Evolutionary conservation across 1,284 basidiomycete species (phyloP).

Genomic region (Ceratobasidium sp.): DNA sequence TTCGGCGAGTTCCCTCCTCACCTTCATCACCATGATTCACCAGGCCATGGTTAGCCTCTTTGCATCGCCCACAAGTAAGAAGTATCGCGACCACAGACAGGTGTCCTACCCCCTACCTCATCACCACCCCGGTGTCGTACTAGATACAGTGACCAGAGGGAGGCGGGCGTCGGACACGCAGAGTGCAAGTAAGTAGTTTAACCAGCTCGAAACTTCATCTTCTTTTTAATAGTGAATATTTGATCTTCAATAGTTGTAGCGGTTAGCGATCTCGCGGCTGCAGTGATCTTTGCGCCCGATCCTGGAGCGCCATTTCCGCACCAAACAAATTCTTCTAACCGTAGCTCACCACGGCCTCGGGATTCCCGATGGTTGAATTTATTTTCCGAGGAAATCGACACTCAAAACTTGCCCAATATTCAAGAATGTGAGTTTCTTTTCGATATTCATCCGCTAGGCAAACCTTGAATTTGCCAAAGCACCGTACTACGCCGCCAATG

Average conservation of each 20-base stretch:
- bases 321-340: neutral
- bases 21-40: neutral
- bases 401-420: neutral
- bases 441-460: neutral
- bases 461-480: neutral
- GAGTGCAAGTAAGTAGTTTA: neutral
- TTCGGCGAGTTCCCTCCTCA: neutral
- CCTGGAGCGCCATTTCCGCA: neutral
- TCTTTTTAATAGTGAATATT: neutral
- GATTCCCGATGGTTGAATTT: neutral
- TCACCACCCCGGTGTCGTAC: neutral
- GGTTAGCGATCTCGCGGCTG: neutral
- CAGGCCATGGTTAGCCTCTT: neutral
- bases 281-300: neutral
- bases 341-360: neutral
- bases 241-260: neutral
- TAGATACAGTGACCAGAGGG: neutral
- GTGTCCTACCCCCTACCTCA: neutral
- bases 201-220: neutral
- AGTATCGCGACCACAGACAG: neutral
- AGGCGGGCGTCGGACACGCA: neutral
- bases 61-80: neutral
- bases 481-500: neutral
- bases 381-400: neutral
- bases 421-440: neutral